Percentiles rank a stretch among this genome's conserved stretches.
Evolutionary conservation across 2,329 filamentous ascomycete species (phyloP).

Genomic region (Diaporthe vaccinii): DNA sequence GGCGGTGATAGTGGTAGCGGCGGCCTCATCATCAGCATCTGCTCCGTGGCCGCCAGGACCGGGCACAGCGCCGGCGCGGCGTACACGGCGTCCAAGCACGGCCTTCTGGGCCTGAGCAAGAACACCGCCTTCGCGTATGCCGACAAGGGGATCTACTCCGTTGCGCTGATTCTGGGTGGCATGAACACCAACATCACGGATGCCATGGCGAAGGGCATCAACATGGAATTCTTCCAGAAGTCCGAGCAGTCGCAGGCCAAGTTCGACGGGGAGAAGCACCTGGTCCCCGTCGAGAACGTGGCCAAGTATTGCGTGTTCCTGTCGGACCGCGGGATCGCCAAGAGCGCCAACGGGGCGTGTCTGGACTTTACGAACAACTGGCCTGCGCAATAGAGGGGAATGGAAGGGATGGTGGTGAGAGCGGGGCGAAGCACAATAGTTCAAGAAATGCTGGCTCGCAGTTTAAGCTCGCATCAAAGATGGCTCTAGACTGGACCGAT

Average conservation of each 20-base stretch:
- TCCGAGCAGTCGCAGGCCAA: slow-evolving; percentile 47
- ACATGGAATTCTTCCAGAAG: slow-evolving; percentile 50
- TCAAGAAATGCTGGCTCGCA: neutral
- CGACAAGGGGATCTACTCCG: slow-evolving; percentile 64
- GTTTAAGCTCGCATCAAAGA: neutral
- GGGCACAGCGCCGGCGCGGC: slow-evolving; percentile 58
- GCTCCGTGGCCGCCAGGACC: slow-evolving; percentile 51
- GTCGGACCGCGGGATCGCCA: slow-evolving; percentile 51
- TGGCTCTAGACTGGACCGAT: neutral
- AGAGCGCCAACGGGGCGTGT: slow-evolving; percentile 50
- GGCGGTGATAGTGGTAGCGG: slow-evolving; percentile 53
- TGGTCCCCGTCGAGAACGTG: slow-evolving; percentile 52
- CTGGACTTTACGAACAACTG: slow-evolving; percentile 54
- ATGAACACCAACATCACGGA: slow-evolving; percentile 69
- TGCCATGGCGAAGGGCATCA: slow-evolving; percentile 53
- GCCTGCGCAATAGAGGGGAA: slow-evolving; percentile 48
- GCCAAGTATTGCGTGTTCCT: slow-evolving; percentile 56
- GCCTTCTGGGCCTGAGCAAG: slow-evolving; percentile 59
- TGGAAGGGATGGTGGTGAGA: neutral
- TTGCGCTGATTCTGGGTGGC: slow-evolving; percentile 65
- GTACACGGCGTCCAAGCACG: slow-evolving; percentile 61
- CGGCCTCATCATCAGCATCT: slow-evolving; percentile 58
- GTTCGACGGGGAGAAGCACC: slow-evolving; percentile 47
- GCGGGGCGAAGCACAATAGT: neutral
- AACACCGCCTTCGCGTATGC: slow-evolving; percentile 71